phyloP scores from a whole-genome alignment of 2,329 filamentous ascomycete genomes.

The Pseudopyrenochaeta lycopersici region DNA sequence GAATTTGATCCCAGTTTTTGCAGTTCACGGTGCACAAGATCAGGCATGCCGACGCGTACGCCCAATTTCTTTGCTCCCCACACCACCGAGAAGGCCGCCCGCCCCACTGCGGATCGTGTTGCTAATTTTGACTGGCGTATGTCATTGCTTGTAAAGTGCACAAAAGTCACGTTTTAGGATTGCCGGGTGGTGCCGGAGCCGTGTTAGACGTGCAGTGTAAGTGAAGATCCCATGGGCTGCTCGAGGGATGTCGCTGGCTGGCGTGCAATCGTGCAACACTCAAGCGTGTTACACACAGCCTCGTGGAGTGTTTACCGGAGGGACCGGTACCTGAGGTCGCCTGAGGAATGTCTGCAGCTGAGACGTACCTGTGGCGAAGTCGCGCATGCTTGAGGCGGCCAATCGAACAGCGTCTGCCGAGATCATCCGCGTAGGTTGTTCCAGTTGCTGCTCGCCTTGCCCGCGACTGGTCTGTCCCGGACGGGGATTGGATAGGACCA shows the following conservation, averaged over 20 bases:
- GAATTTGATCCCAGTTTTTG: not conserved
- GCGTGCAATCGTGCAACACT: not conserved
- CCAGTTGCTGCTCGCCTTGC: not conserved
- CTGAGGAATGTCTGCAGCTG: constrained; percentile 15
- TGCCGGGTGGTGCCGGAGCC: constrained; percentile 5
- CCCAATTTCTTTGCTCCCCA: constrained; percentile 23
- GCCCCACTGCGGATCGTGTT: constrained; percentile 22
- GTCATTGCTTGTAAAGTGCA: constrained; percentile 1
- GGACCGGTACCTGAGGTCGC: constrained; percentile 13
- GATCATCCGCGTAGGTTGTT: not conserved
- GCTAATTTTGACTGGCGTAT: constrained; percentile 18
- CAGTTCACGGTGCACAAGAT: not conserved
- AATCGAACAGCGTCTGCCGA: constrained; percentile 10
- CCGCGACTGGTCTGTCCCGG: not conserved
- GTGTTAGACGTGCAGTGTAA: not conserved
- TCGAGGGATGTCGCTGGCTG: no score
- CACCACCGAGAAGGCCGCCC: constrained; percentile 17
- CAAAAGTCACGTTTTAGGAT: constrained; percentile 15
- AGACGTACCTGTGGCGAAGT: constrained; percentile 24
- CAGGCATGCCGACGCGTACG: constrained; percentile 21
- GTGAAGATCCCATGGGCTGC: not conserved
- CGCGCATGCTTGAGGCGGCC: constrained; percentile 8
- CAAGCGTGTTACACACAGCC: constrained; percentile 7
- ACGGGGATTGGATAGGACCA: not conserved
- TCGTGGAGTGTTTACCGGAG: constrained; percentile 9